Evolutionary conservation across 257 asterid genomes (phyloP).

Genomic region (Eucommia ulmoides): DNA sequence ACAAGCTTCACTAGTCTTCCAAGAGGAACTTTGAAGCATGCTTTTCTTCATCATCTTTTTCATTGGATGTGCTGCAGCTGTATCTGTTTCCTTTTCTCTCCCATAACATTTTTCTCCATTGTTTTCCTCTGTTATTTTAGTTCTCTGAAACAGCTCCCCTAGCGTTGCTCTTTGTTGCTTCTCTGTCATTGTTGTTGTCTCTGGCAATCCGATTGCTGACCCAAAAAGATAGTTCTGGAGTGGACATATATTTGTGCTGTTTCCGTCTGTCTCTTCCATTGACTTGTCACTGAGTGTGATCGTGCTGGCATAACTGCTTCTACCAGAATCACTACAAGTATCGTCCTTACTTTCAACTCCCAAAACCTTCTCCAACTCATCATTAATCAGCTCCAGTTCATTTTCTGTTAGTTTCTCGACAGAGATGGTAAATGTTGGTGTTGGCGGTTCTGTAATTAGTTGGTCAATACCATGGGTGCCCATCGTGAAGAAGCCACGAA

Average conservation of each 20-base stretch:
- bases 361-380: constrained; percentile 85
- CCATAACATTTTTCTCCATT: background rate
- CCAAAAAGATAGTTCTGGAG: background rate
- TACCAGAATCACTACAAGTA: constrained; percentile 38
- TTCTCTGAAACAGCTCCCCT: background rate
- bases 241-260: constrained; percentile 36
- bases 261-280: constrained; percentile 24
- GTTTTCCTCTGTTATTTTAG: background rate
- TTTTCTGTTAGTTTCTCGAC: constrained; percentile 69
- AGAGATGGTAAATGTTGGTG: constrained; percentile 66
- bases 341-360: constrained; percentile 44
- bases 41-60: background rate
- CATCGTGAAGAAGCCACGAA: constrained; percentile 91
- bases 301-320: constrained; percentile 65
- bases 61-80: background rate
- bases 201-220: background rate
- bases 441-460: constrained; percentile 35
- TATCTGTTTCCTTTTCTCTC: background rate
- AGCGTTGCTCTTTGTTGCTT: background rate
- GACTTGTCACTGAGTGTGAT: constrained; percentile 64
- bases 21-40: background rate
- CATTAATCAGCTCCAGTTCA: constrained; percentile 71
- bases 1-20: too few species aligned
- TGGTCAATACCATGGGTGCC: constrained; percentile 80
- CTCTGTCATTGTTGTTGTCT: background rate